Evolutionary conservation across 202 grass and related monocot genomes (phyloP).

Genomic region (Eragrostis tef): DNA sequence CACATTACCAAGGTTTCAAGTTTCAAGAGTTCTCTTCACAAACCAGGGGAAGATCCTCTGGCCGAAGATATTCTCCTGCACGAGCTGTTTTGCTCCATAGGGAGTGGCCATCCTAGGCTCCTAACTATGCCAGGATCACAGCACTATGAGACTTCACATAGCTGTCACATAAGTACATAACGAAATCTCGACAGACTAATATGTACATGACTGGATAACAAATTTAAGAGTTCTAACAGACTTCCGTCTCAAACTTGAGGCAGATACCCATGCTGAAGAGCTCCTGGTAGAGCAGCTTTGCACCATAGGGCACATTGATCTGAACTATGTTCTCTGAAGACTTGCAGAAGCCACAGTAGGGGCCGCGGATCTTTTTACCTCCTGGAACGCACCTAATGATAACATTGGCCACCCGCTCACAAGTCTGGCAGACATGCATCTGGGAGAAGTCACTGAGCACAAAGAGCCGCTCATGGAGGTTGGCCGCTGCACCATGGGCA

Average conservation of each 20-base stretch:
- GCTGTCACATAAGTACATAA: not conserved
- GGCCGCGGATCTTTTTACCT: slow-evolving; percentile 77
- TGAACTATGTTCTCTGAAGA: slow-evolving; percentile 75
- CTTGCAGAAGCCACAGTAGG: slow-evolving; percentile 78
- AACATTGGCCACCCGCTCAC: slow-evolving; percentile 76
- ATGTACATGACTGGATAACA: slow-evolving; percentile 33
- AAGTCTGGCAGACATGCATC: slow-evolving; percentile 83
- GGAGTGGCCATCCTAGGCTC: not conserved
- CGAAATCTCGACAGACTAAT: not conserved
- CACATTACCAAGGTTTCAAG: not conserved
- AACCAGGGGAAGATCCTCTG: not conserved
- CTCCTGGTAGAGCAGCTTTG: slow-evolving; percentile 93
- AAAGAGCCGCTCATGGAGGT: slow-evolving; percentile 94
- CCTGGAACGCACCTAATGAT: slow-evolving; percentile 62
- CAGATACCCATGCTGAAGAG: slow-evolving; percentile 97
- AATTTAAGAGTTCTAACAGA: slow-evolving; percentile 55
- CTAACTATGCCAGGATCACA: slow-evolving; percentile 34
- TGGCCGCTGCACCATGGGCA: slow-evolving; percentile 86
- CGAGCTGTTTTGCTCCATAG: not conserved
- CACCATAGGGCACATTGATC: slow-evolving; percentile 83
- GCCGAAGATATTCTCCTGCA: not conserved
- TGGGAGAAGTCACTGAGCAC: slow-evolving; percentile 94
- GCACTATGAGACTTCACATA: slow-evolving; percentile 8
- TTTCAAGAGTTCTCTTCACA: slow-evolving; percentile 26
- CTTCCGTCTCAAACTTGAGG: slow-evolving; percentile 80